Conservation (phyloP, 768 basidiomycete species). For the Mycena chlorophos region DNA sequence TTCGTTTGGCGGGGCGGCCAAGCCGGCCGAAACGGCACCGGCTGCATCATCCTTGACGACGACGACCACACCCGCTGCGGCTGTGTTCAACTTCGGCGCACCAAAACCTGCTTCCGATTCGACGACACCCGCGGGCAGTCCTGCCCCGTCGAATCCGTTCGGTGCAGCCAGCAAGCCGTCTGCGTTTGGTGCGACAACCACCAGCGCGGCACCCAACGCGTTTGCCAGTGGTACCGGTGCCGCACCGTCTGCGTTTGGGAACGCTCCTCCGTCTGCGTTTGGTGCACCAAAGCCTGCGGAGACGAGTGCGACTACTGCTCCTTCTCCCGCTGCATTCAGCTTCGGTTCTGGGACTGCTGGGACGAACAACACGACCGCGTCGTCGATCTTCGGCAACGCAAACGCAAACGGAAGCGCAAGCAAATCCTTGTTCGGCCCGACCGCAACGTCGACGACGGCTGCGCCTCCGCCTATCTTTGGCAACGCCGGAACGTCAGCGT, state of each 20-base stretch:
- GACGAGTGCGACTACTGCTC: background rate
- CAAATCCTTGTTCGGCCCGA: background rate
- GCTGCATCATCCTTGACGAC: background rate
- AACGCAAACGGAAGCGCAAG: too few relatives aligned
- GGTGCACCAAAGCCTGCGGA: constrained; percentile 1
- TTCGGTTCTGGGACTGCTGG: constrained; percentile 2
- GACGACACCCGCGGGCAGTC: background rate
- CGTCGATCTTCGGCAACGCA: background rate
- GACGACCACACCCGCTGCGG: background rate
- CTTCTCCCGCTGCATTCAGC: background rate
- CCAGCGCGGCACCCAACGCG: constrained; percentile 18
- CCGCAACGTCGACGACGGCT: background rate
- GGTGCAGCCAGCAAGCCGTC: constrained; percentile 11
- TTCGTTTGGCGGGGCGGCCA: too few relatives aligned
- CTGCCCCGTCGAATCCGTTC: background rate
- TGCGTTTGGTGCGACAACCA: constrained; percentile 19
- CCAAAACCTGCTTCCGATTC: background rate
- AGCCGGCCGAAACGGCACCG: background rate
- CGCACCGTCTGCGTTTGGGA: constrained; percentile 16
- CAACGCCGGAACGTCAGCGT: background rate
- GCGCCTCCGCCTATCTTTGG: constrained; percentile 15
- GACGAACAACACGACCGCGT: constrained; percentile 11
- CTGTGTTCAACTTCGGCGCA: background rate
- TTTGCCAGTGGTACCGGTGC: constrained; percentile 19
- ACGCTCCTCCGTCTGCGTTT: constrained; percentile 20